Conservation (phyloP, 2,329 filamentous ascomycete species). For the Trichoderma sp. region DNA sequence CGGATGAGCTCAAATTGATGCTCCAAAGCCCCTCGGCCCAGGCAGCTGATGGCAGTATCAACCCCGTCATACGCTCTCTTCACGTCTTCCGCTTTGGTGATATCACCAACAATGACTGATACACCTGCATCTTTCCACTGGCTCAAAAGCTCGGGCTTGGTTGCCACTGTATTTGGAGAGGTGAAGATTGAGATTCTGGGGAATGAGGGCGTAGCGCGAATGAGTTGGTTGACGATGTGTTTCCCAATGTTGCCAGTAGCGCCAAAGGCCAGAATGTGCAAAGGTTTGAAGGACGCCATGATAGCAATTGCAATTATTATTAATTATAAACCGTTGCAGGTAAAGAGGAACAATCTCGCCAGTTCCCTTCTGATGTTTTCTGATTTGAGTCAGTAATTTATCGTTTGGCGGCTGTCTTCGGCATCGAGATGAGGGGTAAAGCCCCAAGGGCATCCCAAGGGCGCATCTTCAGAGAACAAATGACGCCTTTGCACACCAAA, state of each 20-base stretch:
- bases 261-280: conserved; percentile 32
- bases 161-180: not conserved
- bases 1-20: conserved; percentile 63
- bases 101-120: conserved; percentile 32
- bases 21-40: conserved; percentile 64
- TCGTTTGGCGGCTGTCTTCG: not conserved
- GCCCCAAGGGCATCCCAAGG: not conserved
- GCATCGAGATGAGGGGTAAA: not conserved
- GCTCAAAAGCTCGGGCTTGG: conserved; percentile 3
- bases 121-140: conserved; percentile 15
- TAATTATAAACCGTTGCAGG: not conserved
- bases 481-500: not conserved
- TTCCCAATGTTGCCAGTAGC: conserved; percentile 45
- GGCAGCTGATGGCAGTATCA: conserved; percentile 65
- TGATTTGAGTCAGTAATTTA: not conserved
- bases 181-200: conserved; percentile 39
- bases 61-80: conserved; percentile 61
- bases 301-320: not conserved
- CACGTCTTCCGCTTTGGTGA: conserved; percentile 47
- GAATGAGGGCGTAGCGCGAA: conserved; percentile 38
- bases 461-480: not conserved
- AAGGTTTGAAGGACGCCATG: conserved; percentile 9
- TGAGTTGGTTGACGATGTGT: conserved; percentile 43
- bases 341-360: not conserved
- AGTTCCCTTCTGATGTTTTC: not conserved